Percentiles rank a stretch among this genome's conserved stretches.
Conservation (phyloP, 2,329 filamentous ascomycete genomes). For the Aspergillus japonicus region DNA sequence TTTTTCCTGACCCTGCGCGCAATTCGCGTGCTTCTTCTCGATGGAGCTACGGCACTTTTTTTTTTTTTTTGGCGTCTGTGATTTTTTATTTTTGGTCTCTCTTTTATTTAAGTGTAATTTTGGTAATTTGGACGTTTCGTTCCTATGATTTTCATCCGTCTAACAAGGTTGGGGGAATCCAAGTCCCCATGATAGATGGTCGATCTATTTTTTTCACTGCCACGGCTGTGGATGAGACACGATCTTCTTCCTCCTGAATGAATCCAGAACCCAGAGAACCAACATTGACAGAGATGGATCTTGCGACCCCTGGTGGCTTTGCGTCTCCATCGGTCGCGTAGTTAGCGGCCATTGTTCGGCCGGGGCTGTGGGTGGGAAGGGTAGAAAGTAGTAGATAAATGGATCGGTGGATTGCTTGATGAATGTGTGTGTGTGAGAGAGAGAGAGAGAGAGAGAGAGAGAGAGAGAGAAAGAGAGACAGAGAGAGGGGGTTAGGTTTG, state of each 20-base stretch:
- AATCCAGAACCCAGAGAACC: background rate
- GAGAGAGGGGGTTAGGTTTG: background rate
- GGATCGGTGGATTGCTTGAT: background rate
- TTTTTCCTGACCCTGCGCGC: background rate
- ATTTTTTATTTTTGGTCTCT: background rate
- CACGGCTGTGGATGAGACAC: background rate
- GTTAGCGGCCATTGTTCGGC: background rate
- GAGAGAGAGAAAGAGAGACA: no score
- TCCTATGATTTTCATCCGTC: background rate
- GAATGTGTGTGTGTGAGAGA: no score
- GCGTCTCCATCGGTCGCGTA: conserved; percentile 4
- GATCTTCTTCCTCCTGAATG: background rate
- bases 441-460: background rate
- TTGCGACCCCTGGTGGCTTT: background rate
- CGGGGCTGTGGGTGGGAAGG: background rate
- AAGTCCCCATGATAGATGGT: background rate
- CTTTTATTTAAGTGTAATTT: no score
- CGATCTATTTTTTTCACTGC: conserved; percentile 4
- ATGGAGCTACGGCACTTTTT: background rate
- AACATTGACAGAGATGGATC: background rate
- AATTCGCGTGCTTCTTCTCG: background rate
- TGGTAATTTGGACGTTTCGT: no score
- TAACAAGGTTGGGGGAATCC: background rate
- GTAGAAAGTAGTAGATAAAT: no score
- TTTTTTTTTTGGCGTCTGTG: conserved; percentile 1